These are phyloP conservation scores for Plantago major DNA, from an alignment of 257 asterid genomes.

Conservation along the genomic window DNA sequence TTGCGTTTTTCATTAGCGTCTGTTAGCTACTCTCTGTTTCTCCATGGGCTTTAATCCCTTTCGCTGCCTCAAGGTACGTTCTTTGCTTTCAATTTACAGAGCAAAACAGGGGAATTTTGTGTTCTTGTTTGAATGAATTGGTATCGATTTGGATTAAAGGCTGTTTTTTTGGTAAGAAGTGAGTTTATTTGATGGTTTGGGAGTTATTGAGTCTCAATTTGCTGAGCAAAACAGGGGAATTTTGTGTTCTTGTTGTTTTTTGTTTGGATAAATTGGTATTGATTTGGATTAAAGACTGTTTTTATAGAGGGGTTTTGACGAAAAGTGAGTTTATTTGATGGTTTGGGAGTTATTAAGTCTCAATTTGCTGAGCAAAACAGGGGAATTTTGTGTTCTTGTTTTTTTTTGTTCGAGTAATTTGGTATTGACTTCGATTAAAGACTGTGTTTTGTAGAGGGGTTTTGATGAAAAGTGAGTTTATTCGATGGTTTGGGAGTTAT, in stretches of 20 bases:
- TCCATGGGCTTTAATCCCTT: slow-evolving; percentile 34
- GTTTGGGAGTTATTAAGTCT: no score
- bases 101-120: not conserved
- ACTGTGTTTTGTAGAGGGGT: no score
- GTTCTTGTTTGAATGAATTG: not conserved
- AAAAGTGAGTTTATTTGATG: slow-evolving; percentile 8
- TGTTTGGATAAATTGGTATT: not conserved
- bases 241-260: no score
- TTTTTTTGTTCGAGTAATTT: not conserved
- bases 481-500: slow-evolving; percentile 4
- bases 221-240: no score
- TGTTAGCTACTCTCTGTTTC: slow-evolving; percentile 6
- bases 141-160: no score
- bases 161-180: no score
- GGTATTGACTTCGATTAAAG: not conserved
- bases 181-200: no score
- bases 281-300: no score
- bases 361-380: no score
- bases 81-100: not conserved
- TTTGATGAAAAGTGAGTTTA: slow-evolving; percentile 9
- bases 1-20: not conserved
- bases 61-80: slow-evolving; percentile 39
- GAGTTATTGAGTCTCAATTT: no score
- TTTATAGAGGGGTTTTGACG: not conserved
- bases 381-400: no score